phyloP scores from a whole-genome alignment of 257 asterid species.

The Asclepias syriaca region DNA sequence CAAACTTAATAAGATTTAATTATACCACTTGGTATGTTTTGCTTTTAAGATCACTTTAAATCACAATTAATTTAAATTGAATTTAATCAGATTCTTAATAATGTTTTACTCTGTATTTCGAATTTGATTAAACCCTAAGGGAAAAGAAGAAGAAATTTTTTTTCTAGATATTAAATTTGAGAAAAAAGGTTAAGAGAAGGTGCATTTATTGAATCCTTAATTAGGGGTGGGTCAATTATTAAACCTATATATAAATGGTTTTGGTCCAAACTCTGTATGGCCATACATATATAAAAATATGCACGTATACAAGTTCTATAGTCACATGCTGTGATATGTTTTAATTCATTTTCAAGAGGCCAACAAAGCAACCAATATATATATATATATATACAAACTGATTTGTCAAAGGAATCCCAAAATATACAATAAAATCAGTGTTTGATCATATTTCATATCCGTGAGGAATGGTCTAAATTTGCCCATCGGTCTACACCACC shows the following conservation, averaged over 20 bases:
- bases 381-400: background rate
- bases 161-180: no score
- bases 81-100: no score
- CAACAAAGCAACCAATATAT: conserved; percentile 1
- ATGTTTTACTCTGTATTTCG: no score
- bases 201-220: background rate
- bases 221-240: background rate
- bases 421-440: background rate
- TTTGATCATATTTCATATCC: background rate
- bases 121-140: no score
- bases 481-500: conserved; percentile 9
- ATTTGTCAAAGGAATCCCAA: conserved; percentile 11
- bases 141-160: no score
- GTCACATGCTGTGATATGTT: conserved; percentile 12
- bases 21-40: no score
- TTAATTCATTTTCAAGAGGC: conserved; percentile 1
- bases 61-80: no score
- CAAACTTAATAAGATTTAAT: background rate
- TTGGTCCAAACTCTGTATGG: conserved; percentile 22
- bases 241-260: conserved; percentile 8
- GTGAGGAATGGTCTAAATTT: background rate
- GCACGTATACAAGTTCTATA: conserved; percentile 8
- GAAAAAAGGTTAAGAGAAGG: background rate
- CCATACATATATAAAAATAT: background rate
- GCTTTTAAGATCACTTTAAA: no score